These are phyloP conservation scores for Paraconiothyrium sp. DNA, from an alignment of 2,329 filamentous ascomycete genomes.

Conservation along the genomic window DNA sequence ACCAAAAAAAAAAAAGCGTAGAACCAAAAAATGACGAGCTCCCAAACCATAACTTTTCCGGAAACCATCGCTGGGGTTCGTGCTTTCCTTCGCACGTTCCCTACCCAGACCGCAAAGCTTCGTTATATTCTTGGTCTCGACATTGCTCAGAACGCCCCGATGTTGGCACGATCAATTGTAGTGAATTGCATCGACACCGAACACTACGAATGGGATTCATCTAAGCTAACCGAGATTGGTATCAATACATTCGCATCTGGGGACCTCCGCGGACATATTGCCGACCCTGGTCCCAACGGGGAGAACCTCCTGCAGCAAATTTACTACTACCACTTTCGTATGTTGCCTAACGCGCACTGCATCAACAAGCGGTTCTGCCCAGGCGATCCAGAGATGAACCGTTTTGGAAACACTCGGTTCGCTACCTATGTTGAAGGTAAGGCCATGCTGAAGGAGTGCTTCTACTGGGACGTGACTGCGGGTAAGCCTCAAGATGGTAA, in stretches of 20 bases:
- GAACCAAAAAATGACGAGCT: no score
- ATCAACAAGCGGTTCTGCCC: background rate
- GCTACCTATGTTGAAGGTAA: background rate
- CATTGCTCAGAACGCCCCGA: background rate
- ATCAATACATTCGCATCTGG: background rate
- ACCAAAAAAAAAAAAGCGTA: no score
- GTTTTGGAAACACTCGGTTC: background rate
- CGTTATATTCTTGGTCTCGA: background rate
- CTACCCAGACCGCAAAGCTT: background rate
- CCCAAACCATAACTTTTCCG: no score
- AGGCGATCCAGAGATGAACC: background rate
- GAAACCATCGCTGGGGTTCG: background rate
- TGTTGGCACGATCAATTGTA: background rate
- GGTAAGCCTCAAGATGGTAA: background rate
- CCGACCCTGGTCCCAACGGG: background rate
- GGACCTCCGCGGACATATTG: background rate
- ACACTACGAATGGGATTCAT: background rate
- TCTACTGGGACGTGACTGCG: background rate
- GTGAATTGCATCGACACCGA: background rate
- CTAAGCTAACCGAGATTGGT: background rate
- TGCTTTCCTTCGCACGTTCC: background rate
- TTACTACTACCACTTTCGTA: background rate
- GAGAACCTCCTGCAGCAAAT: background rate
- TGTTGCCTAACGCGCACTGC: background rate
- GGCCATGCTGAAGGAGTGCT: background rate